A percentile compares a stretch with the other conserved stretches of the same genome.
phyloP scores from a whole-genome alignment of 2,329 filamentous ascomycete genomes.

The Fusarium anguioides region DNA sequence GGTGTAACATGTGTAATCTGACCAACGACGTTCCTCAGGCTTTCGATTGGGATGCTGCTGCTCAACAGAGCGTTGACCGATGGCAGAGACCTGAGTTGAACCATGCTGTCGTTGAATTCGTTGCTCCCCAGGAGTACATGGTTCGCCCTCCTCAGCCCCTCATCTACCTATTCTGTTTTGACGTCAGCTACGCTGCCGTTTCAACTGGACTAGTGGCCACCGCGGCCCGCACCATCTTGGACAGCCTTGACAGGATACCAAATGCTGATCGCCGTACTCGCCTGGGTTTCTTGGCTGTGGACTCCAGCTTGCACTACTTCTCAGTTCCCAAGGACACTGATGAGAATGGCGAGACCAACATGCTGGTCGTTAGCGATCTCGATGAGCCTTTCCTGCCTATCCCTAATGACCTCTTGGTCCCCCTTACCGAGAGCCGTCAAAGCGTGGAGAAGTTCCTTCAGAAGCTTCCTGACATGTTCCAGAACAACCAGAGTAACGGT shows the following conservation, averaged over 20 bases:
- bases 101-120: slow-evolving; percentile 95
- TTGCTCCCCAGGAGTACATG: slow-evolving; percentile 99
- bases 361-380: slow-evolving; percentile 94
- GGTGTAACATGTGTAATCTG: slow-evolving; percentile 99
- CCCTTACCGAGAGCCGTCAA: slow-evolving; percentile 85
- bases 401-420: slow-evolving; percentile 89
- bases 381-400: slow-evolving; percentile 97
- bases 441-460: slow-evolving; percentile 92
- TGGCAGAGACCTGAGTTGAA: slow-evolving; percentile 95
- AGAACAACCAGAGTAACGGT: slow-evolving; percentile 86
- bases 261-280: slow-evolving; percentile 94
- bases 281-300: slow-evolving; percentile 94
- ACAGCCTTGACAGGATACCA: slow-evolving; percentile 96
- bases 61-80: slow-evolving; percentile 90
- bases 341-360: slow-evolving; percentile 84
- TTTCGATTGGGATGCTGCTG: slow-evolving; percentile 95
- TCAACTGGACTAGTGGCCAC: slow-evolving; percentile 93
- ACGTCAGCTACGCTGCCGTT: slow-evolving; percentile 91
- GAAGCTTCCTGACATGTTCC: slow-evolving; percentile 96
- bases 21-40: slow-evolving; percentile 99
- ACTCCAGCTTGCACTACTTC: slow-evolving; percentile 96
- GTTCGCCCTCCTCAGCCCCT: slow-evolving; percentile 95
- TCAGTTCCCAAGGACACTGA: slow-evolving; percentile 89
- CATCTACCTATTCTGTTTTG: slow-evolving; percentile 94
- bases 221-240: slow-evolving; percentile 90